These are phyloP conservation scores for Stereocaulon alpinum DNA, from an alignment of 495 filamentous ascomycete species.

Conservation along the genomic window DNA sequence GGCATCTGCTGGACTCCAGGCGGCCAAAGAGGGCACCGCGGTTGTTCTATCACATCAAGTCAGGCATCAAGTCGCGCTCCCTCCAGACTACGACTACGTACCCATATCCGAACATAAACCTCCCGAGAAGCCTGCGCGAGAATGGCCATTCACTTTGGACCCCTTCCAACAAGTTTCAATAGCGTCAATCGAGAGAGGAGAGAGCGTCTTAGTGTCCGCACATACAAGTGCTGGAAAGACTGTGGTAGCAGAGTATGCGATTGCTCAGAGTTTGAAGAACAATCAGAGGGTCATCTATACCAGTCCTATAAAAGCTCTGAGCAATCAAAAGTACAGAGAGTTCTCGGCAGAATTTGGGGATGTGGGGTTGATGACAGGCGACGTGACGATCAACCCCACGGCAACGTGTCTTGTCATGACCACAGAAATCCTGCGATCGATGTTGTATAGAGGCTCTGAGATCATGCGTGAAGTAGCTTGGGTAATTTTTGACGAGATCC, in stretches of 20 bases:
- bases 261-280: slow-evolving; percentile 90
- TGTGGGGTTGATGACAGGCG: slow-evolving; percentile 96
- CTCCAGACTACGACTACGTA: slow-evolving; percentile 84
- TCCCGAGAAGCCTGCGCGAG: slow-evolving; percentile 71
- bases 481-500: slow-evolving; percentile 97
- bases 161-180: slow-evolving; percentile 93
- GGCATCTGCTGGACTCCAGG: slow-evolving; percentile 69
- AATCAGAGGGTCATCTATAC: slow-evolving; percentile 99
- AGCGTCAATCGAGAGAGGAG: slow-evolving; percentile 83
- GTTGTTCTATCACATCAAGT: slow-evolving; percentile 91
- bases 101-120: slow-evolving; percentile 85
- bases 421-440: slow-evolving; percentile 96
- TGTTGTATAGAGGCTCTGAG: slow-evolving; percentile 96
- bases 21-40: slow-evolving; percentile 49
- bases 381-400: slow-evolving; percentile 98
- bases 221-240: slow-evolving; percentile 98
- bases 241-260: slow-evolving; percentile 95
- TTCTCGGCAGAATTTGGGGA: slow-evolving; percentile 93
- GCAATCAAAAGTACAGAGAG: slow-evolving; percentile 97
- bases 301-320: slow-evolving; percentile 95
- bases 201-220: slow-evolving; percentile 93
- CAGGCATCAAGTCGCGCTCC: slow-evolving; percentile 92
- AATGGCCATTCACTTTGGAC: slow-evolving; percentile 82
- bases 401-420: slow-evolving; percentile 98
- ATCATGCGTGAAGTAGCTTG: slow-evolving; percentile 98